Conservation (phyloP, 1,284 basidiomycete species). For the Puccinia brachypodii region DNA sequence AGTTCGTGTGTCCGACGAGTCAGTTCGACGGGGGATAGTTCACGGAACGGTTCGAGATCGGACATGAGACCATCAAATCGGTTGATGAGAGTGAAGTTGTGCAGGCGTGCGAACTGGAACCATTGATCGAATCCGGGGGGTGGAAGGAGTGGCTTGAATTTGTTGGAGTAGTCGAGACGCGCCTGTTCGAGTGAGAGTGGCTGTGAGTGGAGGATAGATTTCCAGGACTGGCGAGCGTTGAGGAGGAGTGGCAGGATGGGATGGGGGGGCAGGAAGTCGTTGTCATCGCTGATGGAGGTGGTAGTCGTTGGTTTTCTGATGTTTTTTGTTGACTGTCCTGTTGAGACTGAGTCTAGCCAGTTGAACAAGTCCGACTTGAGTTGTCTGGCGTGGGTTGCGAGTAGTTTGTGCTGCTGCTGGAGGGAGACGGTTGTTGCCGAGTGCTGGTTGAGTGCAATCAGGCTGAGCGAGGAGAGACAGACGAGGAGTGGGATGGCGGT, state of each 20-base stretch:
- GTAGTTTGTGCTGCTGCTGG: neutral
- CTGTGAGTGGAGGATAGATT: constrained; percentile 19
- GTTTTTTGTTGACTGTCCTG: too few relatives aligned
- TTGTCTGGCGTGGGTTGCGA: neutral
- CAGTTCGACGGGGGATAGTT: constrained; percentile 70
- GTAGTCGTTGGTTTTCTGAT: neutral
- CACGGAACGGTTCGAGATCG: constrained; percentile 79
- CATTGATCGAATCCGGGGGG: constrained; percentile 61
- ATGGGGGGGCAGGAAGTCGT: constrained; percentile 15
- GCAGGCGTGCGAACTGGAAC: constrained; percentile 75
- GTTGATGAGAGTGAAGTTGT: constrained; percentile 77
- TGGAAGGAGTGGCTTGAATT: constrained; percentile 25
- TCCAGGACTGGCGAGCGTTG: constrained; percentile 31
- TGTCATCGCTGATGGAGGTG: neutral
- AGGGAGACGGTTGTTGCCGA: neutral
- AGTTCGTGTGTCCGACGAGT: constrained; percentile 68
- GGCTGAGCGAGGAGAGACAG: constrained; percentile 12
- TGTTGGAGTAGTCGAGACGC: neutral
- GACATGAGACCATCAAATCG: constrained; percentile 81
- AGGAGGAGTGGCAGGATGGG: constrained; percentile 39
- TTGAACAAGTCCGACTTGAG: neutral
- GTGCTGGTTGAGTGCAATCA: neutral
- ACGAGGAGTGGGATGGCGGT: neutral
- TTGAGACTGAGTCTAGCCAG: constrained; percentile 9
- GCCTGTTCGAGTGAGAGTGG: constrained; percentile 20